Base-by-base conservation (phyloP, 1,139 yeast species). In the Taphrina wiesneri region DNA sequence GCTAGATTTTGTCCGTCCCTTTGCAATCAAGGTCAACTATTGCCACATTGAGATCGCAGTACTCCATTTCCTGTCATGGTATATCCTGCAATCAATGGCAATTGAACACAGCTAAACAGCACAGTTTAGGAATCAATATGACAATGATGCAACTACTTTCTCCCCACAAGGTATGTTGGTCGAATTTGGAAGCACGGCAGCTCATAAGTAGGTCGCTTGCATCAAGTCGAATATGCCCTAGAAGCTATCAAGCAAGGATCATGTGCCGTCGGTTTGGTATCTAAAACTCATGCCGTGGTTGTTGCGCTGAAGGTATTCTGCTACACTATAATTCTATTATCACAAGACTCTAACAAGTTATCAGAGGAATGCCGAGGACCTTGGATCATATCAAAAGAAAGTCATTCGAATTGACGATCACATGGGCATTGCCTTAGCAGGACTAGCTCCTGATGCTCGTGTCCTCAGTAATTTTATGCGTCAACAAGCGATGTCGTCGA, bases 161-260 rank as follows among this genome's bases (percentile, higher is more conserved):
- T 53, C 56, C 32, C 72, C 71, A 52, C 71, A 70, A 67, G 52
- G 62, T 43, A 23, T 13, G 26, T 6, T 26, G 11, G 23, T 15
- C 47, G 11, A 15, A 28, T 41, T 15, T 26, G 13, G 19, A 9
- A 17, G 23, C 6, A 13, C 28, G 49, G 13, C 9, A 15, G 19
- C 45, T 30, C 6, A 21, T 17, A 5, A 9, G 13, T 13, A 59
- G 64, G 46, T 28, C 60, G 61, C 28, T 34, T 71, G 30, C 69
- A 68, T 34, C 68, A 72, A 75, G 86, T 87, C 43, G 99, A 93
- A 76, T 93, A 93, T 74, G 99, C 99, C 1, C 81, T 92, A 69
- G 99, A 93, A 75, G 98, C 99, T 19, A 93, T 93, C 77, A 93
- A 93, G 76, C 99, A 93, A 79, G 99, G 99, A 56, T 87, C 96